Percentiles rank a stretch among this genome's conserved stretches.
Conservation (phyloP, 148 eudicot genomes). For the Fallopia convolvulus region DNA sequence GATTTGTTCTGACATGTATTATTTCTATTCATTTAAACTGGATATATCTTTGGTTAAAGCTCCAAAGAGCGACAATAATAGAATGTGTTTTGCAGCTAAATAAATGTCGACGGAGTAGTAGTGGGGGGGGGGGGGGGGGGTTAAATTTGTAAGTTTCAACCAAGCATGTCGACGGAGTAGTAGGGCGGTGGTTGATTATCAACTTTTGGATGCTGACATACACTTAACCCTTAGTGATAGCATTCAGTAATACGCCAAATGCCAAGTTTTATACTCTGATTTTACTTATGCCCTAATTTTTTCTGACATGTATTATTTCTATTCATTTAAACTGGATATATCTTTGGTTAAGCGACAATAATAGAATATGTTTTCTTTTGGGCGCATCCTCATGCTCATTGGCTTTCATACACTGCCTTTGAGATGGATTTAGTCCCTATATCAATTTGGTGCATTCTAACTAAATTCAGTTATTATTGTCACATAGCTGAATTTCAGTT, state of each 20-base stretch:
- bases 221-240: background rate
- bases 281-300: background rate
- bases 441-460: too few relatives aligned
- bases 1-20: background rate
- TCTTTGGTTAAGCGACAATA: background rate
- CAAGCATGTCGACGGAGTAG: background rate
- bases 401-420: too few relatives aligned
- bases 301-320: background rate
- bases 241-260: background rate
- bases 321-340: background rate
- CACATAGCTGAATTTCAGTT: too few relatives aligned
- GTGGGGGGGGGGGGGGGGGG: too few relatives aligned
- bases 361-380: background rate
- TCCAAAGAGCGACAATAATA: background rate
- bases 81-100: conserved; percentile 47
- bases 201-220: background rate
- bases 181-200: background rate
- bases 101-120: too few relatives aligned
- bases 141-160: too few relatives aligned
- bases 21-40: background rate
- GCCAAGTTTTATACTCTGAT: background rate
- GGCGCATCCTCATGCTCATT: too few relatives aligned
- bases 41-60: background rate
- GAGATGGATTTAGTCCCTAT: too few relatives aligned
- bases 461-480: too few relatives aligned